Evolutionary conservation across 805 yeast genomes (phyloP).

Genomic region (Saccharomycopsis fibuligera): DNA sequence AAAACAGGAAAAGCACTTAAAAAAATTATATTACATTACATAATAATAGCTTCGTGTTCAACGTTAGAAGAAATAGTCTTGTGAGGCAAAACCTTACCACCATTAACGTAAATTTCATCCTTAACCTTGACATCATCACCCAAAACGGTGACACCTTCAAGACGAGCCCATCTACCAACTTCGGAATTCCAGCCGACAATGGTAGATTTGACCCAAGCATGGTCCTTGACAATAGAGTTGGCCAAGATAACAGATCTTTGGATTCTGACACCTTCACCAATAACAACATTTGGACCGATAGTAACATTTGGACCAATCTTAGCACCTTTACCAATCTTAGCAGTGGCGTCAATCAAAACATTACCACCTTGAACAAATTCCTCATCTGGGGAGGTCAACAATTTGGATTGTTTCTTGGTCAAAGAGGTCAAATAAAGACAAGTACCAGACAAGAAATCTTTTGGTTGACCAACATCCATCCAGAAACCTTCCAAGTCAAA

Average conservation of each 20-base stretch:
- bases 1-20: background rate
- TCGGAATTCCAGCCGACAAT: slow-evolving; percentile 99
- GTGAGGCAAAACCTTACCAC: slow-evolving; percentile 99
- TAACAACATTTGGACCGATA: slow-evolving; percentile 91
- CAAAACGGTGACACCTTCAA: slow-evolving; percentile 93
- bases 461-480: slow-evolving; percentile 99
- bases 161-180: slow-evolving; percentile 98
- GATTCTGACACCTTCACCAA: slow-evolving; percentile 98
- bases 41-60: slow-evolving; percentile 96
- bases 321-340: slow-evolving; percentile 85
- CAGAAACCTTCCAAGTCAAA: slow-evolving; percentile 98
- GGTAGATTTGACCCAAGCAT: slow-evolving; percentile 95
- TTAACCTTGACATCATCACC: slow-evolving; percentile 99
- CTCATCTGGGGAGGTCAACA: slow-evolving; percentile 54
- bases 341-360: slow-evolving; percentile 91
- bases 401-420: slow-evolving; percentile 69
- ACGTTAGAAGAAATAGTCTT: slow-evolving; percentile 93
- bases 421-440: slow-evolving; percentile 83
- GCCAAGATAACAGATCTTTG: slow-evolving; percentile 89
- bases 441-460: slow-evolving; percentile 96
- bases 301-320: slow-evolving; percentile 98
- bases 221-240: slow-evolving; percentile 90
- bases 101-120: slow-evolving; percentile 97
- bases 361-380: slow-evolving; percentile 82
- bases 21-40: slow-evolving; percentile 47